Conservation (phyloP, 73 alveolate genomes). For the Paramecium octaurelia region DNA sequence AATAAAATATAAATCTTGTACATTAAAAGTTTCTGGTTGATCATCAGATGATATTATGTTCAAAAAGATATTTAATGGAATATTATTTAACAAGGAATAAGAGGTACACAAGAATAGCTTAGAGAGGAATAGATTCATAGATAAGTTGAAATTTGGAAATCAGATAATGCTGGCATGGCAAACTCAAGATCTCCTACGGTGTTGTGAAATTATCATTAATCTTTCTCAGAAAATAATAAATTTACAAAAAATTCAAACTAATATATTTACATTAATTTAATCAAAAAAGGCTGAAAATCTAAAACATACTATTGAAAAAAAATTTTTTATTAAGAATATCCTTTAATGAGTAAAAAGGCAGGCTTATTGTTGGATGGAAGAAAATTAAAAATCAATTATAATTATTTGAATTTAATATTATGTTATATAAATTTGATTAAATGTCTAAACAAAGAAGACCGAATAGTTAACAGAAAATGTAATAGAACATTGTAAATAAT, state of each 20-base stretch:
- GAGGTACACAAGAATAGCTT: too few species aligned
- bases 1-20: background rate
- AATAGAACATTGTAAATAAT: background rate
- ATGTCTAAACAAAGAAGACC: background rate
- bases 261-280: background rate
- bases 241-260: background rate
- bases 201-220: background rate
- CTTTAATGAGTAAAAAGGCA: too few species aligned
- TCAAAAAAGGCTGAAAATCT: background rate
- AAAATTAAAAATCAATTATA: background rate
- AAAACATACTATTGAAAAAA: too few species aligned
- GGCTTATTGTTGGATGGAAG: background rate
- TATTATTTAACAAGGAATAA: background rate
- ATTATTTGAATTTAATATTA: background rate
- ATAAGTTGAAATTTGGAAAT: slow-evolving; percentile 32
- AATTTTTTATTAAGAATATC: too few species aligned
- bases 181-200: background rate
- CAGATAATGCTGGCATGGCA: background rate
- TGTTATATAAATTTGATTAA: background rate
- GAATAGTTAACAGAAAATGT: background rate
- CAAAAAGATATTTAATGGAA: slow-evolving; percentile 14
- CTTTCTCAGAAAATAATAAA: background rate
- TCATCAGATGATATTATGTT: background rate
- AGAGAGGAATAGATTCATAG: too few species aligned
- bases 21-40: background rate